Base-by-base conservation (phyloP, 2,329 filamentous ascomycete genomes). In the Graphium sp. region DNA sequence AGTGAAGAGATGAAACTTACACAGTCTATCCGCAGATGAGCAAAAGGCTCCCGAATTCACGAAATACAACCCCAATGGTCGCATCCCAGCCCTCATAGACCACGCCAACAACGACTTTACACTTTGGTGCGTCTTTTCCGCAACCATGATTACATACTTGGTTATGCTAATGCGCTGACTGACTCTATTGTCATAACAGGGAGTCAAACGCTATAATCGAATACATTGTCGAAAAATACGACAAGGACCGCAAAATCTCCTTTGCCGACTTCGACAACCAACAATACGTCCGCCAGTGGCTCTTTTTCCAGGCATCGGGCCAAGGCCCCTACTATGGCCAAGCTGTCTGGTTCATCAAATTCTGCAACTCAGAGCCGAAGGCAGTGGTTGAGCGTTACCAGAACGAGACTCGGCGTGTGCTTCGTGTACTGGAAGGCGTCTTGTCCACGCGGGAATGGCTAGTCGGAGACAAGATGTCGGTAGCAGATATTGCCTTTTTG, bases 281-380 rank as follows among this genome's bases (percentile, higher is more conserved):
- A 18, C 33, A 32, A 16, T 16, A 12, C 21, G 24, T 20, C 20
- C 31, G 33, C 15, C 39, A 41, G 20, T 41, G 34, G 37, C 33
- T 38, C 16, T 30, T 30, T 24, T 41, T 42, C 24, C 41, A 29
- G 21, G 28, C 21, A 8, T 29, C 28, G 5, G 28, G 28, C 20
- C 51, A 53, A 38, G 52, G 51, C 1, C 52, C 52, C 2, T 55
- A 55, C 32, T 55, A 38, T 25, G 48, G 49, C 24, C 49, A 46
- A 37, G 38, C 35, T 13, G 33, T 39, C 6, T 52, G 48, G 47
- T 52, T 48, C 33, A 34, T 37, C 33, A 34, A 31, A 4, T 49
- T 26, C 34, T 41, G 48, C 30, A 35, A 34, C 2, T 47, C 47
- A 20, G 32, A 43, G 9, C 30, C 49, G 8, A 41, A 40, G 7